phyloP scores from a whole-genome alignment of 805 yeast species.

The Ogataea pini region DNA sequence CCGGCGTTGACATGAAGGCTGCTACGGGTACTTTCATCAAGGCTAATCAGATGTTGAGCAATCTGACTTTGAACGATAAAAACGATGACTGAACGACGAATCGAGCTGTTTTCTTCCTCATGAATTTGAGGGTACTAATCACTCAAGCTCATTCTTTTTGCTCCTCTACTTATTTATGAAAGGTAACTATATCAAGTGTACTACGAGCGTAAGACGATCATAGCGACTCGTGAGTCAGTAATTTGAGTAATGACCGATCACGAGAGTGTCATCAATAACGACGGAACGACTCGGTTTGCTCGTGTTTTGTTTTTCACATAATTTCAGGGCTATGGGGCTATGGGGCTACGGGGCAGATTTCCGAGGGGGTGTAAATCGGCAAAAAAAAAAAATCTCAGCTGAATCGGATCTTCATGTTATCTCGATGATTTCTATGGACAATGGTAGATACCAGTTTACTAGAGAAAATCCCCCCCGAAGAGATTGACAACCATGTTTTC shows the following conservation, averaged over 20 bases:
- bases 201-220: too few species aligned
- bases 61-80: conserved; percentile 18
- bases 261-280: too few species aligned
- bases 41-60: conserved; percentile 26
- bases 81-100: background rate
- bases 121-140: too few species aligned
- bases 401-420: background rate
- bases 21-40: conserved; percentile 29
- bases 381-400: background rate
- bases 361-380: background rate
- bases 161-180: conserved; percentile 2
- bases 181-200: background rate
- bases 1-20: conserved; percentile 19
- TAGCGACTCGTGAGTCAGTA: too few species aligned
- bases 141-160: background rate
- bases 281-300: too few species aligned
- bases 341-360: background rate
- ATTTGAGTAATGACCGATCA: too few species aligned
- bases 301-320: too few species aligned
- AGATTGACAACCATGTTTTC: conserved; percentile 30
- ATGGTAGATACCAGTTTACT: conserved; percentile 4
- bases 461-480: conserved; percentile 13
- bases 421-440: background rate
- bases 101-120: too few species aligned
- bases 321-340: background rate